phyloP scores from a whole-genome alignment of 331 rosid genomes.

The Pyrus hybrid region DNA sequence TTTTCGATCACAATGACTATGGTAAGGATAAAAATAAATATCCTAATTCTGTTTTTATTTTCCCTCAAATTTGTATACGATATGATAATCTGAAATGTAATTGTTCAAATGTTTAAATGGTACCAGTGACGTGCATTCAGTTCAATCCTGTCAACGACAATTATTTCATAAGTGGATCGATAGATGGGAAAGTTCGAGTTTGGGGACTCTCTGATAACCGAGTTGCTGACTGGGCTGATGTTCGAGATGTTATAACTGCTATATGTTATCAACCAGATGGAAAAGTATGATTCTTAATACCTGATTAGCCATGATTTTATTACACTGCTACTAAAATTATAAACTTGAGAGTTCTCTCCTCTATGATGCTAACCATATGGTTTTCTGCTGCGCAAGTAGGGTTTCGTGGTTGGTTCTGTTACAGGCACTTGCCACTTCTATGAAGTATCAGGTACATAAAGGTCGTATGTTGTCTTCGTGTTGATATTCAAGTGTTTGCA shows the following conservation, averaged over 20 bases:
- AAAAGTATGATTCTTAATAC: constrained; percentile 37
- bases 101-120: constrained; percentile 12
- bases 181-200: constrained; percentile 81
- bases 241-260: constrained; percentile 71
- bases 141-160: constrained; percentile 71
- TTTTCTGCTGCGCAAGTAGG: constrained; percentile 37
- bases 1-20: constrained; percentile 66
- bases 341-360: background rate
- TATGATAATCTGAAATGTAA: background rate
- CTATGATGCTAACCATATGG: background rate
- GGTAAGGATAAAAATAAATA: constrained; percentile 29
- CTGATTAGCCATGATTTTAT: background rate
- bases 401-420: constrained; percentile 65
- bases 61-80: background rate
- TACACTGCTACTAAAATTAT: background rate
- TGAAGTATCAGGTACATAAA: constrained; percentile 56
- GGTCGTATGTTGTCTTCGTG: background rate
- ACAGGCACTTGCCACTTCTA: constrained; percentile 67
- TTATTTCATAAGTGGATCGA: constrained; percentile 82
- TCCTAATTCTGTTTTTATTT: background rate
- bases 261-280: constrained; percentile 72
- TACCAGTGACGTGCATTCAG: constrained; percentile 79
- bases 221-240: constrained; percentile 85
- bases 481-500: background rate
- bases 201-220: constrained; percentile 69